phyloP scores from a whole-genome alignment of 1,139 yeast genomes.

The Hansenula lynferdii region DNA sequence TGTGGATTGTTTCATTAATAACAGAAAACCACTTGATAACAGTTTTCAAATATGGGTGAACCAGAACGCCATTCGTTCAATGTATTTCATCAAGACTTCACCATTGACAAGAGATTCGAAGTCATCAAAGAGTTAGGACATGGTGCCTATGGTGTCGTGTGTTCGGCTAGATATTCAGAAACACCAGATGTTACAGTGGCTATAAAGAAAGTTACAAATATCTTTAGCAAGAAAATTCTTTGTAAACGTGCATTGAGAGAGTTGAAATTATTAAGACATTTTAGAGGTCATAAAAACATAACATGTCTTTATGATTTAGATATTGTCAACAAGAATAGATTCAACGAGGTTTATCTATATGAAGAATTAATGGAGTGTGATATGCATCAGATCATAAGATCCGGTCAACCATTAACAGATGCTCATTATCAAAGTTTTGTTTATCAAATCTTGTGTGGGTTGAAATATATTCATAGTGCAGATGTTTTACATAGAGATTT shows the following conservation, averaged over 20 bases:
- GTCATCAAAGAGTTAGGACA: conserved; percentile 90
- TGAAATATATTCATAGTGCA: conserved; percentile 93
- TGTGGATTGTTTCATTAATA: too few species aligned
- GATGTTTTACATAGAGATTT: conserved; percentile 92
- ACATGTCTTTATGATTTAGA: conserved; percentile 93
- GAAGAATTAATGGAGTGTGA: conserved; percentile 98
- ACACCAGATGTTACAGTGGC: conserved; percentile 82
- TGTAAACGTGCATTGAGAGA: conserved; percentile 91
- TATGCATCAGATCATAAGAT: conserved; percentile 92
- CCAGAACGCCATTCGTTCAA: conserved; percentile 41
- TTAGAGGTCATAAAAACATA: conserved; percentile 89
- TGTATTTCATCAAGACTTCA: conserved; percentile 86
- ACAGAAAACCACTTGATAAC: too few species aligned
- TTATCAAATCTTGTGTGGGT: conserved; percentile 88
- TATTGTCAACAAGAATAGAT: conserved; percentile 73
- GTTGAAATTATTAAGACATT: conserved; percentile 79
- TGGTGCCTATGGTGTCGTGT: conserved; percentile 96
- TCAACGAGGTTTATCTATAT: conserved; percentile 87
- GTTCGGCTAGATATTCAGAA: conserved; percentile 80
- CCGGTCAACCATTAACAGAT: conserved; percentile 92
- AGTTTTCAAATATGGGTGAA: too few species aligned
- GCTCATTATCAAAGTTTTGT: conserved; percentile 91
- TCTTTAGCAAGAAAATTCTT: conserved; percentile 80
- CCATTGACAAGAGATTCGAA: conserved; percentile 80
- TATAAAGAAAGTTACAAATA: conserved; percentile 89